Conservation (phyloP, 306 rosid species). For the Acacia confusa region DNA sequence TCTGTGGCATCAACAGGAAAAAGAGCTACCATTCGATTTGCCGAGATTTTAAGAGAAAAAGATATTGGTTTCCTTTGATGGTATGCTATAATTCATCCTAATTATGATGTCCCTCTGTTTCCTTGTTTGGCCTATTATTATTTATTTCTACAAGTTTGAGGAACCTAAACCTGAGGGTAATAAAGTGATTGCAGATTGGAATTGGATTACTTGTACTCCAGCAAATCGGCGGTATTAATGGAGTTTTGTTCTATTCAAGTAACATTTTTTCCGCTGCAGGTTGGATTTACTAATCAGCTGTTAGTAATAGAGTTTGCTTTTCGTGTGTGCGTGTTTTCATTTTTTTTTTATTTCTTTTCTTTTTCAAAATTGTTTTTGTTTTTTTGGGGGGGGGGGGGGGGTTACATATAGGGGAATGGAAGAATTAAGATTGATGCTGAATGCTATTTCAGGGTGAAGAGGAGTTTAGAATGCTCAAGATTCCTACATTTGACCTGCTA, state of each 20-base stretch:
- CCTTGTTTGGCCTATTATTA: slow-evolving; percentile 19
- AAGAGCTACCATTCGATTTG: slow-evolving; percentile 61
- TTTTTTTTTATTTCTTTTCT: neutral
- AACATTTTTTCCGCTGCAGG: slow-evolving; percentile 80
- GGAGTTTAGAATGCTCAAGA: slow-evolving; percentile 16
- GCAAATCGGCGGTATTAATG: slow-evolving; percentile 83
- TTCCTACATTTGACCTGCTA: neutral
- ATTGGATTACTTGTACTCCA: slow-evolving; percentile 77
- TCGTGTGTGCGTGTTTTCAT: neutral
- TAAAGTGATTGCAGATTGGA: slow-evolving; percentile 58
- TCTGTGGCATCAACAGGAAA: slow-evolving; percentile 59
- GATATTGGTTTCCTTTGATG: slow-evolving; percentile 87
- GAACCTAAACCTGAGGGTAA: slow-evolving; percentile 21
- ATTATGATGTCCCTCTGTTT: slow-evolving; percentile 16
- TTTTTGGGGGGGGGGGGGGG: neutral
- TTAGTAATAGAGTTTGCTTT: neutral
- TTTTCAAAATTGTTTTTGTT: neutral
- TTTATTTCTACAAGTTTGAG: slow-evolving; percentile 20
- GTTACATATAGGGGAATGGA: neutral
- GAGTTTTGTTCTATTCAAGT: slow-evolving; percentile 80
- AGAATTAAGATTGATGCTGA: neutral
- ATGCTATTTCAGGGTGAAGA: slow-evolving; percentile 2
- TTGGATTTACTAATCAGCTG: slow-evolving; percentile 37
- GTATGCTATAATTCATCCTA: slow-evolving; percentile 34
- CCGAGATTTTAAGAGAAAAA: slow-evolving; percentile 76